Percentiles rank a stretch among this genome's conserved stretches.
Conservation (phyloP, 2,329 filamentous ascomycete species). For the Bipolaris sorokiniana region DNA sequence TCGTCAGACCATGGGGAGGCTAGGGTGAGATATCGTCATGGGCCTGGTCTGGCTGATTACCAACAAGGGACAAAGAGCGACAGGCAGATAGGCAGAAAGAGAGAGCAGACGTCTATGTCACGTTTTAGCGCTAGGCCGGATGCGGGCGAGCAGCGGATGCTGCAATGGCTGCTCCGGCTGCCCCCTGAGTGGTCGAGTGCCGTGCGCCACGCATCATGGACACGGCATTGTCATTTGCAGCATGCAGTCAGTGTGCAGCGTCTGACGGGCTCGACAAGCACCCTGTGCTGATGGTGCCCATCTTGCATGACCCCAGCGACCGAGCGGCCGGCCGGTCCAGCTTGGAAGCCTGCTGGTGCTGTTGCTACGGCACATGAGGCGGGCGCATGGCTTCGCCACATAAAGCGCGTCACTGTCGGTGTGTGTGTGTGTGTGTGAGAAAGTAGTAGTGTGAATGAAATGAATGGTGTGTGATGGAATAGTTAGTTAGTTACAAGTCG, state of each 20-base stretch:
- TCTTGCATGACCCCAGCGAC: slow-evolving; percentile 13
- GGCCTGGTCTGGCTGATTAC: slow-evolving; percentile 9
- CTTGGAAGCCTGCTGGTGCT: background rate
- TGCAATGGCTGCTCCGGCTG: slow-evolving; percentile 16
- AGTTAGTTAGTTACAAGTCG: slow-evolving; percentile 3
- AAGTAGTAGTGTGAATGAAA: background rate
- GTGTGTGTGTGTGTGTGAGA: background rate
- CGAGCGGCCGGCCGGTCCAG: background rate
- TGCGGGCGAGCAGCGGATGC: slow-evolving; percentile 20
- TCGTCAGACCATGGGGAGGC: background rate
- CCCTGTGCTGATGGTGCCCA: slow-evolving; percentile 21
- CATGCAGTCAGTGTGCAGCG: slow-evolving; percentile 22
- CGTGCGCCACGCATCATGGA: slow-evolving; percentile 30
- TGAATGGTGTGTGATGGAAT: background rate
- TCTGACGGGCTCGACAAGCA: slow-evolving; percentile 21
- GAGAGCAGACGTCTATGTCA: slow-evolving; percentile 25
- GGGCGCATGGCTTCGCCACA: slow-evolving; percentile 7
- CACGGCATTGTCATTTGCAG: slow-evolving; percentile 12
- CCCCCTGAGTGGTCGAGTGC: slow-evolving; percentile 28
- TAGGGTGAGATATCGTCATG: slow-evolving; percentile 18
- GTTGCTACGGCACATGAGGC: slow-evolving; percentile 13
- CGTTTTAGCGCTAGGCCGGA: slow-evolving; percentile 17
- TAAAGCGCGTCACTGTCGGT: background rate
- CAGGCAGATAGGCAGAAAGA: background rate
- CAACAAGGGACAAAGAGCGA: background rate